Base-by-base conservation (phyloP, 208 protist genomes). In the Leishmania aethiopica region DNA sequence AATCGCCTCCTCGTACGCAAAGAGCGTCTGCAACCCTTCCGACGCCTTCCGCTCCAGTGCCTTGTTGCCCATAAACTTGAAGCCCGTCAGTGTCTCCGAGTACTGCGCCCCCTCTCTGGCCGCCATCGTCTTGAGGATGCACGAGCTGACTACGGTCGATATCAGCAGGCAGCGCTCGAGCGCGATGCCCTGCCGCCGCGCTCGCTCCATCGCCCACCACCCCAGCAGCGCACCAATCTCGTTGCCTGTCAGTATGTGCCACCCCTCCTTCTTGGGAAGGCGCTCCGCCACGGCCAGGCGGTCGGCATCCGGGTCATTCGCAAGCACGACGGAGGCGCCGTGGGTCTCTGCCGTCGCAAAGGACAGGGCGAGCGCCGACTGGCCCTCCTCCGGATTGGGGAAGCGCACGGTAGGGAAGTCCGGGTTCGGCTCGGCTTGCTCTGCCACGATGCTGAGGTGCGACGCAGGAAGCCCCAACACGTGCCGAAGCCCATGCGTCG, bases 241-340 rank as follows among this genome's bases (percentile, higher is more conserved):
- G 89, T 99, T 99, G 25, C 99, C 99, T 51, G 86, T 99, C 77
- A 99, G 99, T 25, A 99, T 78, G 70, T 93, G 92, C 98, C 97
- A 99, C 35, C 96, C 98, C 79, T 92, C 78, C 40, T 25, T 40
- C 10, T 55, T 47, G 0, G 82, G 35, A 15, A 89, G 77, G 55
- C 77, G 86, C 88, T 99, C 98, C 59, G 97, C 98, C 40, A 99
- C 91, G 19, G 98, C 98, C 42, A 99, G 91, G 49, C 99, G 90
- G 88, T 99, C 99, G 3, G 99, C 98, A 84, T 99, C 99, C 25
- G 99, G 99, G 87, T 99, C 99, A 85, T 99, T 99, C 8, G 99
- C 99, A 25, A 99, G 78, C 69, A 99, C 98, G 1, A 99, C 64
- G 19, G 64, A n/a, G 40, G 92, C 75, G 32, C 86, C 88, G 59